These are phyloP conservation scores for Colletotrichum abscissum DNA, from an alignment of 2,329 filamentous ascomycete species.

Conservation along the genomic window DNA sequence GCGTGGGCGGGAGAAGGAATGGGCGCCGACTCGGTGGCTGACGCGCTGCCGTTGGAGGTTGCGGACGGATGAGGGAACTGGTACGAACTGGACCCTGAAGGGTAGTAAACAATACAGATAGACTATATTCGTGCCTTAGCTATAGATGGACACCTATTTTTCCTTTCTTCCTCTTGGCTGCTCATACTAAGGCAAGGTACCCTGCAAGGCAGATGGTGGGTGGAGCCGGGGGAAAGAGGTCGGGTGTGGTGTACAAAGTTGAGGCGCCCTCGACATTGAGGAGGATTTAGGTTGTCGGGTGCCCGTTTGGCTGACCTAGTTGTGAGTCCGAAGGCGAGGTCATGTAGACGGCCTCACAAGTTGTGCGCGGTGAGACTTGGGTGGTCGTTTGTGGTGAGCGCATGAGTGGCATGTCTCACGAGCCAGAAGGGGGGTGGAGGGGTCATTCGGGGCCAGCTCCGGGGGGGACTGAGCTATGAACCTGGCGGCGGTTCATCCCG, in stretches of 20 bases:
- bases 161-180: neutral
- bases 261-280: neutral
- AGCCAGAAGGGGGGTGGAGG: neutral
- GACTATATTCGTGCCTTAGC: neutral
- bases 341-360: conserved; percentile 34
- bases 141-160: neutral
- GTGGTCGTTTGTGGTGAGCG: conserved; percentile 32
- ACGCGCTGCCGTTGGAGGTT: conserved; percentile 4
- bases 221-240: neutral
- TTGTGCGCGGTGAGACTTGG: conserved; percentile 31
- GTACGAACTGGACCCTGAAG: neutral
- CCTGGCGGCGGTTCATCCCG: conserved; percentile 9
- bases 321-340: conserved; percentile 26
- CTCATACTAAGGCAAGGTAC: neutral
- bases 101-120: neutral
- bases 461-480: conserved; percentile 28
- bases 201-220: neutral
- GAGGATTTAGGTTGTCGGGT: conserved; percentile 19
- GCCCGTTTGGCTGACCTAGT: conserved; percentile 28
- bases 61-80: neutral
- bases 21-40: conserved; percentile 29
- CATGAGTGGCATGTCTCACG: conserved; percentile 35
- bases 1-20: conserved; percentile 29
- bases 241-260: neutral
- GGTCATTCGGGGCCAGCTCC: conserved; percentile 34